These are phyloP conservation scores for Kodamaea kakaduensis DNA, from an alignment of 805 yeast species.

Conservation along the genomic window DNA sequence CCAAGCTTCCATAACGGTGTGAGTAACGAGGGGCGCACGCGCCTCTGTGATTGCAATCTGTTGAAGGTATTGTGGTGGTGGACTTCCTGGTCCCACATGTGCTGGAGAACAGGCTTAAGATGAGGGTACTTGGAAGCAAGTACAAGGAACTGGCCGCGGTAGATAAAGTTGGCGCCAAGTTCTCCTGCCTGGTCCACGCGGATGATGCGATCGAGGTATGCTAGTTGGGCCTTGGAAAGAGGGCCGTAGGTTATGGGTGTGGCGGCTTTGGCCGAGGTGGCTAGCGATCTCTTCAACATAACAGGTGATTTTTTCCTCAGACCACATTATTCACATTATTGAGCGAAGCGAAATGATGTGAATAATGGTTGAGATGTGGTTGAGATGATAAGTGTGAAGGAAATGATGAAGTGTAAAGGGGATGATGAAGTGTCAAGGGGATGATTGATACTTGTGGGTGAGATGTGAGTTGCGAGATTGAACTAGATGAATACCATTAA, in stretches of 20 bases:
- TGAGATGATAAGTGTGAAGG: too few relatives aligned
- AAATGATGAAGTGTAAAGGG: too few relatives aligned
- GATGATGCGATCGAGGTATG: slow-evolving; percentile 67
- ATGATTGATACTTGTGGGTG: too few relatives aligned
- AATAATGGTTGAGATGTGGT: too few relatives aligned
- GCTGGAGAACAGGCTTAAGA: slow-evolving; percentile 73
- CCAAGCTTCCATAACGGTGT: slow-evolving; percentile 95
- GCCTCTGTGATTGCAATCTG: slow-evolving; percentile 61
- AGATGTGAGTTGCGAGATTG: too few relatives aligned
- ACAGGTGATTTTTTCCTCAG: too few relatives aligned
- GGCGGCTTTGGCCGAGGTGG: neutral
- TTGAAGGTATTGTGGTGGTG: slow-evolving; percentile 88
- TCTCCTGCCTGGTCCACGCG: slow-evolving; percentile 99
- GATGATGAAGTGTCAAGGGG: too few relatives aligned
- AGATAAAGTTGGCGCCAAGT: slow-evolving; percentile 90
- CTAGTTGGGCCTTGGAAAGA: slow-evolving; percentile 54
- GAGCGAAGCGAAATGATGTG: too few relatives aligned
- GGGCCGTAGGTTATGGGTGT: slow-evolving; percentile 26
- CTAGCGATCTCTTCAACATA: neutral
- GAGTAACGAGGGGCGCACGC: slow-evolving; percentile 87
- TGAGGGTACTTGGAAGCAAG: slow-evolving; percentile 68
- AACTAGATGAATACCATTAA: too few relatives aligned
- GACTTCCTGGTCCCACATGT: slow-evolving; percentile 98
- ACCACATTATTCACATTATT: too few relatives aligned
- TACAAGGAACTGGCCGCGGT: slow-evolving; percentile 83